These are phyloP conservation scores for Aquilaria sinensis DNA, from an alignment of 345 rosid genomes.

Conservation along the genomic window DNA sequence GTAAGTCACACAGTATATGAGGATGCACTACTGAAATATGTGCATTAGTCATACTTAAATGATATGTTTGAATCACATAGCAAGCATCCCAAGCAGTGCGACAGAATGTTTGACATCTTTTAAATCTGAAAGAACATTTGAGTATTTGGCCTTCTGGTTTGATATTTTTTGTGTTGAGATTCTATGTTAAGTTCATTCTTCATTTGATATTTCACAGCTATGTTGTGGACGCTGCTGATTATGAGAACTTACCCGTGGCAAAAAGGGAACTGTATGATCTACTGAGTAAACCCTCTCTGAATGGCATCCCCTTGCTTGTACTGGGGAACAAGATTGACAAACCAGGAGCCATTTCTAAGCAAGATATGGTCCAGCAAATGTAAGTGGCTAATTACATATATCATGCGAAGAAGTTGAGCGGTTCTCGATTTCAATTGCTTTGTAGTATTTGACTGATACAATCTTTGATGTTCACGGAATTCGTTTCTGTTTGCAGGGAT, in stretches of 20 bases:
- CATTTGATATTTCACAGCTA: slow-evolving; percentile 28
- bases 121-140: too few species aligned
- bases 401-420: background rate
- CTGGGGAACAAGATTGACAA: slow-evolving; percentile 75
- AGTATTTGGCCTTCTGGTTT: too few species aligned
- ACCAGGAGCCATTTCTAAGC: slow-evolving; percentile 54
- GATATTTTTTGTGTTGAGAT: too few species aligned
- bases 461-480: background rate
- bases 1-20: too few species aligned
- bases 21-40: too few species aligned
- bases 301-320: slow-evolving; percentile 61
- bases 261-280: slow-evolving; percentile 69
- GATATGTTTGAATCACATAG: too few species aligned
- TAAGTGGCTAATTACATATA: slow-evolving; percentile 16
- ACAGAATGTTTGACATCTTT: too few species aligned
- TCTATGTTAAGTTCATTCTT: too few species aligned
- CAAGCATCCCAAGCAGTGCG: too few species aligned
- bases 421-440: background rate
- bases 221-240: slow-evolving; percentile 71
- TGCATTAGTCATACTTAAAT: too few species aligned
- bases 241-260: slow-evolving; percentile 52
- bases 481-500: slow-evolving; percentile 35
- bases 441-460: background rate
- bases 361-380: slow-evolving; percentile 49
- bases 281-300: slow-evolving; percentile 55